Conservation (phyloP, 2,329 filamentous ascomycete genomes). For the Epichloe glyceriae region DNA sequence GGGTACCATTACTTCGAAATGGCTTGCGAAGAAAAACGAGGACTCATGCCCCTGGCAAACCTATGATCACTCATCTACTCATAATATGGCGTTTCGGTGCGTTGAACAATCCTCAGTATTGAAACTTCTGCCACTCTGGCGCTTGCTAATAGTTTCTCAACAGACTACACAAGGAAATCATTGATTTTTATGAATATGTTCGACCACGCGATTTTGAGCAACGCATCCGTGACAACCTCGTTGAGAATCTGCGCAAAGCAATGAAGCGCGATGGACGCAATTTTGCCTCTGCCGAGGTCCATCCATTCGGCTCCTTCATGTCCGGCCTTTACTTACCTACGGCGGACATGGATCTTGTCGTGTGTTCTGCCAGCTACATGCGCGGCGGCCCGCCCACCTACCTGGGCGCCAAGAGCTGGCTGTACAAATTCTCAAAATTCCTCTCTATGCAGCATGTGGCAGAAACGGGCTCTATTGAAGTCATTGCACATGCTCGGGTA, state of each 20-base stretch:
- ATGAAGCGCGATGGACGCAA: conserved; percentile 37
- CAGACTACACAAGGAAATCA: conserved; percentile 79
- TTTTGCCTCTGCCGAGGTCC: conserved; percentile 50
- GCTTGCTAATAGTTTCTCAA: neutral
- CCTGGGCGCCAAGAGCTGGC: conserved; percentile 35
- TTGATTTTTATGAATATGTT: conserved; percentile 80
- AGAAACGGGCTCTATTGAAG: conserved; percentile 43
- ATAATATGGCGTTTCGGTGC: conserved; percentile 44
- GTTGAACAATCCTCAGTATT: conserved; percentile 11
- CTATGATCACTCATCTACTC: conserved; percentile 39
- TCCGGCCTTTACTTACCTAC: conserved; percentile 59
- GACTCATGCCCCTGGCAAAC: conserved; percentile 50
- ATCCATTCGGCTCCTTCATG: conserved; percentile 86
- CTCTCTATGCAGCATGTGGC: conserved; percentile 46
- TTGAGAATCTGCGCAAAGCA: conserved; percentile 51
- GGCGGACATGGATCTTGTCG: conserved; percentile 88
- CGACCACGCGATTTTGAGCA: conserved; percentile 67
- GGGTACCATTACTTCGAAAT: conserved; percentile 38
- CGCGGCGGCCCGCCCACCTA: conserved; percentile 35
- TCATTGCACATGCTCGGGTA: conserved; percentile 67
- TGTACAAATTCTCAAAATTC: conserved; percentile 51
- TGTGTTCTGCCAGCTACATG: conserved; percentile 50
- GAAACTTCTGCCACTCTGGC: neutral
- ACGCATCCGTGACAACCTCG: conserved; percentile 56
- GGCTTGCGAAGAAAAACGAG: conserved; percentile 32